Conservation (phyloP, 2,329 filamentous ascomycete species). For the Botrytis deweyae region DNA sequence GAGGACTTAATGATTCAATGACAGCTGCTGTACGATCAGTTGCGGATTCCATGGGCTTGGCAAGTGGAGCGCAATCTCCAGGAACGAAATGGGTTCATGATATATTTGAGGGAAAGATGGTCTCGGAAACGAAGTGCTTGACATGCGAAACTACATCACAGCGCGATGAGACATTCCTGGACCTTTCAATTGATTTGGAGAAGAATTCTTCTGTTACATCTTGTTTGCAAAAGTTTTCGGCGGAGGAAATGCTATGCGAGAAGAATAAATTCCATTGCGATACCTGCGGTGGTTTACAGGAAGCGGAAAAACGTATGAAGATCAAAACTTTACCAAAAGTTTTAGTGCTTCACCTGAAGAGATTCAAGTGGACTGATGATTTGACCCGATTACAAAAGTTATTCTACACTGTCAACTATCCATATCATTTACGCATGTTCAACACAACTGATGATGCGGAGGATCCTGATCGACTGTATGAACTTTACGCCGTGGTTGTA, state of each 20-base stretch:
- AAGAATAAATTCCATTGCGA: slow-evolving; percentile 99
- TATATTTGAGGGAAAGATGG: slow-evolving; percentile 90
- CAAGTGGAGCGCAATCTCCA: slow-evolving; percentile 50
- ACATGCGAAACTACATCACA: slow-evolving; percentile 96
- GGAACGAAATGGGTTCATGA: slow-evolving; percentile 92
- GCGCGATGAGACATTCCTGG: slow-evolving; percentile 91
- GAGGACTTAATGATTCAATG: slow-evolving; percentile 53
- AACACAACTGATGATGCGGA: slow-evolving; percentile 97
- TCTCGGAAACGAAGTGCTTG: slow-evolving; percentile 93
- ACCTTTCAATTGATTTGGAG: slow-evolving; percentile 92
- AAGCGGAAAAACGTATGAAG: slow-evolving; percentile 99
- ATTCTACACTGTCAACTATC: slow-evolving; percentile 95
- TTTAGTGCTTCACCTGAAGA: slow-evolving; percentile 87
- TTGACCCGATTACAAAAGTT: slow-evolving; percentile 91
- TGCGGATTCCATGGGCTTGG: slow-evolving; percentile 42
- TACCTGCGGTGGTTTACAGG: slow-evolving; percentile 91
- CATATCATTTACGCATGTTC: slow-evolving; percentile 77
- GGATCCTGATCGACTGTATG: slow-evolving; percentile 89
- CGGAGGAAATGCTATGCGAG: slow-evolving; percentile 97
- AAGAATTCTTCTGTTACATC: slow-evolving; percentile 96
- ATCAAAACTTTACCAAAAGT: slow-evolving; percentile 93
- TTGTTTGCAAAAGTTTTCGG: slow-evolving; percentile 91
- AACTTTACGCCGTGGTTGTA: slow-evolving; percentile 94
- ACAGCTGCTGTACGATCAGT: slow-evolving; percentile 46
- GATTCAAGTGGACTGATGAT: slow-evolving; percentile 98